Evolutionary conservation across 2,329 filamentous ascomycete species (phyloP), one percentile per base, ranked within the genome.

Genomic region (Hymenoscyphus repandus): DNA sequence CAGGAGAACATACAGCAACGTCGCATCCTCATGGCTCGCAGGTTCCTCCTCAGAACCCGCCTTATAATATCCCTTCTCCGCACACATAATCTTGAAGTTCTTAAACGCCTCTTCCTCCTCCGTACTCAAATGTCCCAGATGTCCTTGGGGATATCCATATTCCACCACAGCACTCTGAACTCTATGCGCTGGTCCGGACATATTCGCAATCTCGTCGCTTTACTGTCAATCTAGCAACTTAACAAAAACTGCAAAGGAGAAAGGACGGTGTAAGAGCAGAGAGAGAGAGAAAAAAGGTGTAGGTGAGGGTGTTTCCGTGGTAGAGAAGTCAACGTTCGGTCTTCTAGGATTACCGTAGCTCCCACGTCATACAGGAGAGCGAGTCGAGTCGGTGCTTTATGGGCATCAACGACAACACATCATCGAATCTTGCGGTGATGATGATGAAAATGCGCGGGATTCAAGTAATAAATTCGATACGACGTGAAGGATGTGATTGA

Each of bases 91-190:
- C 73, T 91, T 95, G 76, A 96, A 95, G 38, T 80, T 75, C 20
- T 71, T 68, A 45, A 96, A 75, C 15, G 84, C 81, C 30, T 75
- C 70, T 58, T 83, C 77, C 71, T 96, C 87, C 45, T 79, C 74
- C 17, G 77, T 72, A 22, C 74, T 88, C 53, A 96, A 76, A 69
- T 92, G 85, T 44, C 89, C 85, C 41, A 92, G 73, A 67, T 95
- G 90, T n/a, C 89, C 90, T 44, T 79, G 72, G 2, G 87, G 87
- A 68, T 86, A 91, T 56, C 75, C 76, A 58, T 73, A 64, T 39
- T 74, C 72, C 27, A 62, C 60, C 31, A 62, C 60, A 3, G 66
- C 64, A 30, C 60, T 64, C 42, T 64, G 58, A 22, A 67, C 65
- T 58, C 64, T 56, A 52, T 64, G 63, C 11, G 61, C 62, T 32